A percentile compares a stretch with the other conserved stretches of the same genome.
Conservation (phyloP, 73 alveolate genomes). For the Paraurostyla sp. region DNA sequence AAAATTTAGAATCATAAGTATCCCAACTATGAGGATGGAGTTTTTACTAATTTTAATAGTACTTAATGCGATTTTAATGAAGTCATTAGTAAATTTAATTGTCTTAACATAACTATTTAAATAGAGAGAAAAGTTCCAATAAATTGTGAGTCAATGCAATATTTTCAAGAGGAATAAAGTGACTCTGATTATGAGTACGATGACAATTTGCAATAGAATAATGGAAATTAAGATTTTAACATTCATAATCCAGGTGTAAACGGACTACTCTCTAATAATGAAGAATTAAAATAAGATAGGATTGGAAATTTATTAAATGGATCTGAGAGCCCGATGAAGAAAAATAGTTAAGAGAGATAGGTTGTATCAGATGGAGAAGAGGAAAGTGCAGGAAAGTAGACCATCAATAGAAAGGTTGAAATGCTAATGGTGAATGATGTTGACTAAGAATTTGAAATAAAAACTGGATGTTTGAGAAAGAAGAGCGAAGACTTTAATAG, state of each 20-base stretch:
- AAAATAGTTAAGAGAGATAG: slow-evolving; percentile 13
- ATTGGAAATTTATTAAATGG: no score
- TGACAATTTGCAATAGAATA: background rate
- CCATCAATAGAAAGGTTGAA: slow-evolving; percentile 12
- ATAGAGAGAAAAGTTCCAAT: slow-evolving; percentile 16
- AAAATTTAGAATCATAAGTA: background rate
- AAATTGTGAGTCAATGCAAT: slow-evolving; percentile 43
- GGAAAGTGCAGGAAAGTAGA: background rate
- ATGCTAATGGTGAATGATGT: slow-evolving; percentile 1
- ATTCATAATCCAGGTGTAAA: background rate
- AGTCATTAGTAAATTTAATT: slow-evolving; percentile 2
- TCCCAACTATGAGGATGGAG: slow-evolving; percentile 28
- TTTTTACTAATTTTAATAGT: slow-evolving; percentile 11
- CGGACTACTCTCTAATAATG: background rate
- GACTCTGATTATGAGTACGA: slow-evolving; percentile 34
- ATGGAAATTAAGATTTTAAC: background rate
- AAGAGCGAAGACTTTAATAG: slow-evolving; percentile 41
- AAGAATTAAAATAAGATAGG: background rate
- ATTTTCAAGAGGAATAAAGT: slow-evolving; percentile 8
- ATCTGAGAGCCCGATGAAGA: background rate
- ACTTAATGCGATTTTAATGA: slow-evolving; percentile 19
- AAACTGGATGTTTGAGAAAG: slow-evolving; percentile 26
- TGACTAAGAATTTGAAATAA: slow-evolving; percentile 37
- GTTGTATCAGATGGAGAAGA: slow-evolving; percentile 19
- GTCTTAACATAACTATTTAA: background rate